Base-by-base conservation (phyloP, 2,329 filamentous ascomycete genomes). In the Penicillium olsonii region DNA sequence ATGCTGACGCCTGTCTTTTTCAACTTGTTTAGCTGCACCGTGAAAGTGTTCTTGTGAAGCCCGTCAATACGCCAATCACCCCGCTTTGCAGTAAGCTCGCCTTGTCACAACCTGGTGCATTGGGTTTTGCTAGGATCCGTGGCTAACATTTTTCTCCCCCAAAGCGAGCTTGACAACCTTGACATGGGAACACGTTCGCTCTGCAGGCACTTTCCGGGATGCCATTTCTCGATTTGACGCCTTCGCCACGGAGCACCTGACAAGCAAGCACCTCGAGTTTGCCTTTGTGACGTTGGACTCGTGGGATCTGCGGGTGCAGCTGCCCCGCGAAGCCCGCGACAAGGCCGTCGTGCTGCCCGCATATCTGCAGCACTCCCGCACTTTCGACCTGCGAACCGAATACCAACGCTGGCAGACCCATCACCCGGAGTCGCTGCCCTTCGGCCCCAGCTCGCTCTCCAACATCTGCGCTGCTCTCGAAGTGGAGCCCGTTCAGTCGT, bases 361-460 rank as follows among this genome's bases (percentile, higher is more conserved):
- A 9, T 99, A 99, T 73, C 83, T 99, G 52, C 94, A 99, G 77
- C 94, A 99, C 78, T 96, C 94, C 33, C 87, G 94, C 53, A 96
- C 92, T 50, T 99, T 97, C 69, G 94, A 97, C 69, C 83, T 99
- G 50, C 88, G 94, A 56, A 95, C 91, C 65, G 94, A 99, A 76
- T 99, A 99, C 71, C 92, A 96, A 77, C 84, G 92, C 69, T 99
- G 94, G 92, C 94, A 97, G 75, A 90, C 95, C 66, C 92, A 97
- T 73, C 94, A 99, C 68, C 94, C 94, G 33, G 94, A 99, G 77
- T 96, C 92, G 49, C 82, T 99, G 46, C 92, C 94, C 2, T 99
- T 97, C 68, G 94, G 92, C 15, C 92, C 94, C 42, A 96, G 90
- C 51, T 95, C 94, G 71, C 82, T 99, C 58, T 87, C 92, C 63